Conservation (phyloP, 1,139 yeast species). For the Kurtzmaniella quercitrusa region DNA sequence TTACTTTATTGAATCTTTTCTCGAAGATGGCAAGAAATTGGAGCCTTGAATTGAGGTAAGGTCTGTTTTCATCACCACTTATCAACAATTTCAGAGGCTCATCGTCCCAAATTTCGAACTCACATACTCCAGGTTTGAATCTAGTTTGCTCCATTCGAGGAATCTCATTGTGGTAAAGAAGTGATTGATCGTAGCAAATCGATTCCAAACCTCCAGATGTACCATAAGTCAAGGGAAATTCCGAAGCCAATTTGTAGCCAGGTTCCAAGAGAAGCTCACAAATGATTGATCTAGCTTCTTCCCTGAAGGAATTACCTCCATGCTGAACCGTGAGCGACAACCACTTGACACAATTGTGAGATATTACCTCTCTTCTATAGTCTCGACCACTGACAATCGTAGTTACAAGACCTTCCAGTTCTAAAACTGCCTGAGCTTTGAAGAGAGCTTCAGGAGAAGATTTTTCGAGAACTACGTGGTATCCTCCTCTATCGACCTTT, state of each 20-base stretch:
- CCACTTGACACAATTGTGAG: conserved; percentile 47
- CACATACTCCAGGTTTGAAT: conserved; percentile 21
- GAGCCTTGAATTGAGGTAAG: conserved; percentile 35
- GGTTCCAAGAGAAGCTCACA: conserved; percentile 29
- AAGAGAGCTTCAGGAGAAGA: conserved; percentile 16
- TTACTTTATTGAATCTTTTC: conserved; percentile 47
- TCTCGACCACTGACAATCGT: conserved; percentile 48
- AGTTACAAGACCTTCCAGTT: conserved; percentile 51
- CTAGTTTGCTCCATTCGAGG: conserved; percentile 19
- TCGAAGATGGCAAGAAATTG: conserved; percentile 55
- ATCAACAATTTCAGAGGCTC: not conserved
- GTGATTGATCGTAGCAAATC: not conserved
- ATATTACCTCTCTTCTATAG: conserved; percentile 43
- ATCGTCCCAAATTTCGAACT: conserved; percentile 10
- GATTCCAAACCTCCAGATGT: conserved; percentile 3
- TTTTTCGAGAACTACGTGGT: conserved; percentile 23
- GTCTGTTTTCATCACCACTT: conserved; percentile 3
- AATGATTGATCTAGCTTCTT: conserved; percentile 18
- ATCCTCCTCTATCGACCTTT: conserved; percentile 31
- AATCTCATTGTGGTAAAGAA: conserved; percentile 20
- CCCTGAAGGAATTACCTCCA: conserved; percentile 21
- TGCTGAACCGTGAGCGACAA: conserved; percentile 35
- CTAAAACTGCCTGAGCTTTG: conserved; percentile 29
- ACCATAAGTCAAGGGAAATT: conserved; percentile 20
- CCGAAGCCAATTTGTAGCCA: conserved; percentile 20